Evolutionary conservation across 495 filamentous ascomycete species (phyloP), one percentile per base, ranked within the genome.

Genomic region (Recurvomyces mirabilis): DNA sequence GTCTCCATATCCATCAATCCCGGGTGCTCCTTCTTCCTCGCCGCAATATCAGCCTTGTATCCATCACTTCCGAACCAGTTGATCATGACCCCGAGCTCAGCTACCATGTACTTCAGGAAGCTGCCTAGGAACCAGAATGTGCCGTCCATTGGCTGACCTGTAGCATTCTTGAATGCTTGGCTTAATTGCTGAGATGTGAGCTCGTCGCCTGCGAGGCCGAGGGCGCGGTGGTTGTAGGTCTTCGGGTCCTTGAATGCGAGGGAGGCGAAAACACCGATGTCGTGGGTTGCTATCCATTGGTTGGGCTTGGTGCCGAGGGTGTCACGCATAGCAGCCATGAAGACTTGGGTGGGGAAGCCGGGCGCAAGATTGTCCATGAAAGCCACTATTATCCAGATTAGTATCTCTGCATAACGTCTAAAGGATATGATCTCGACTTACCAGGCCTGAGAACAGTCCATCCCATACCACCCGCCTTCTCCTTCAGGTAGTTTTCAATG

Each of bases 351-450:
- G 11, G 64, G 47, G 51, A 82, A 74, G 29, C 67, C 71, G 0
- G 74, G 71, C 0, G 60, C 65, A 14, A 81, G 55, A 52, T 79
- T 81, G 6, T 84, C 81, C 62, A 81, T 73, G 61, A 84, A 87
- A 0, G 74, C 73, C 0, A 70, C 69, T 0, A 81, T 78, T n/a
- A 15, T 42, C 4, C 6, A 17, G 5, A 25, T 40, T 12, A 24
- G 37, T 20, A 14, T 40, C 17, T 4, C 3, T 13, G 13, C 5
- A 20, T n/a, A 13, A 10, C 7, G 14, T 2, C 13, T 21, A 36
- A 5, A 24, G 14, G 12, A 13, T 24, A 4, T 5, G 36, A 5
- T n/a, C 4, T 14, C 15, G 3, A 31, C 46, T 42, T 35, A 49
- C 46, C 46, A 20, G 46, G 46, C 32, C 46, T 33, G 14, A 62